Base-by-base conservation (phyloP, 805 yeast species). In the Candida qinlingensis region DNA sequence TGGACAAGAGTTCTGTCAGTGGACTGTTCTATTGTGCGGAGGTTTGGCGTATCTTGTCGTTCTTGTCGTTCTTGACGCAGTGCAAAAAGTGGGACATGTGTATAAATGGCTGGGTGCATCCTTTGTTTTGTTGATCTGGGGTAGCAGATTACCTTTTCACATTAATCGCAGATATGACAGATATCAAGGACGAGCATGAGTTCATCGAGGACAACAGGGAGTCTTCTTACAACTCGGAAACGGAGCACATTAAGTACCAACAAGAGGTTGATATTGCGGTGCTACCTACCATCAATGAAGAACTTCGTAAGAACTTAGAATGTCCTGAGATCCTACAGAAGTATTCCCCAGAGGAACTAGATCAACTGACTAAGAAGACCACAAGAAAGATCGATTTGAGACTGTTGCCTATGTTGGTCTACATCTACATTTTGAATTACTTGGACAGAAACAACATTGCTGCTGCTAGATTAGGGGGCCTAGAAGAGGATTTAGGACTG, bases 391-490 rank as follows among this genome's bases (percentile, higher is more conserved):
- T 77, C 39, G 84, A 80, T 55, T 28, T 72, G 8, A 62, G 81
- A 50, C 66, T 78, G 46, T 62, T 78, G 50, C 81, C 82, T 19
- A 70, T 73, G 74, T 55, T 77, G 35, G 72, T 76, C 48, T 64
- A 69, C 53, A 72, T 78, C 54, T 78, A 77, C 57, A 73, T 78
- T 50, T 67, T 79, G 51, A 78, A 78, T 54, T 76, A 74, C 52
- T 58, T 76, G 50, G 80, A 76, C 56, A 58, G 80, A 51, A 75
- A 74, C 56, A 75, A 74, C 54, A 74, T 75, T 54, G 78, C 79
- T 3, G 63, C 72, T 48, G 79, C 80, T 1, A 63, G 79, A 54
- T 60, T 76, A 30, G 80, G 77, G 44, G 75, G 76, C 2, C 56
- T 76, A 29, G 79, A 76, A 57, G 66, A 69, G 7, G 80, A 76